Percentiles rank a stretch among this genome's conserved stretches.
phyloP scores from a whole-genome alignment of 2,329 filamentous ascomycete genomes.

The Amauroascus verrucosus region DNA sequence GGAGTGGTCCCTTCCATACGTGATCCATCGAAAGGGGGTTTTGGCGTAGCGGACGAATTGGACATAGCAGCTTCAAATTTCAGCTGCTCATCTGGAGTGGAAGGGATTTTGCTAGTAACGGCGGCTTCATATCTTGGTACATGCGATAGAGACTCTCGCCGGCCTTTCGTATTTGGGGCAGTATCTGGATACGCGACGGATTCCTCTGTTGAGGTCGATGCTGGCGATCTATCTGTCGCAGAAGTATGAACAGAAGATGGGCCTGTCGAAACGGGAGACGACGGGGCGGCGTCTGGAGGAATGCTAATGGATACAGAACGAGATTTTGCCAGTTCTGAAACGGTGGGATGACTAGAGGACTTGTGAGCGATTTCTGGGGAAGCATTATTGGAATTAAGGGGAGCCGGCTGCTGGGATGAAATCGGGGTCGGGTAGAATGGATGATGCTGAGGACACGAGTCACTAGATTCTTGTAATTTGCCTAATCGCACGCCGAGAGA shows the following conservation, averaged over 20 bases:
- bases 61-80: constrained; percentile 46
- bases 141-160: neutral
- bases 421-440: constrained; percentile 4
- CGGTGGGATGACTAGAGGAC: neutral
- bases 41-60: constrained; percentile 18
- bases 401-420: constrained; percentile 5
- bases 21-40: neutral
- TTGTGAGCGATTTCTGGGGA: neutral
- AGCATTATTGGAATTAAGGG: neutral
- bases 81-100: constrained; percentile 50
- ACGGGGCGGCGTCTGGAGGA: constrained; percentile 8
- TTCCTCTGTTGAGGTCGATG: constrained; percentile 15
- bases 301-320: constrained; percentile 4
- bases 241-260: constrained; percentile 15
- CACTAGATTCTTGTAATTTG: neutral
- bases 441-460: neutral
- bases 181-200: constrained; percentile 10
- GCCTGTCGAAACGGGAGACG: constrained; percentile 12
- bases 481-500: neutral
- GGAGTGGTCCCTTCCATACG: neutral
- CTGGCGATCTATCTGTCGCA: constrained; percentile 14
- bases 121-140: constrained; percentile 20
- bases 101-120: constrained; percentile 30
- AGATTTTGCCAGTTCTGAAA: neutral
- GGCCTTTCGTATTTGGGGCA: neutral